phyloP scores from a whole-genome alignment of 1,139 yeast species.

The Debaryomyces subglobosus region DNA sequence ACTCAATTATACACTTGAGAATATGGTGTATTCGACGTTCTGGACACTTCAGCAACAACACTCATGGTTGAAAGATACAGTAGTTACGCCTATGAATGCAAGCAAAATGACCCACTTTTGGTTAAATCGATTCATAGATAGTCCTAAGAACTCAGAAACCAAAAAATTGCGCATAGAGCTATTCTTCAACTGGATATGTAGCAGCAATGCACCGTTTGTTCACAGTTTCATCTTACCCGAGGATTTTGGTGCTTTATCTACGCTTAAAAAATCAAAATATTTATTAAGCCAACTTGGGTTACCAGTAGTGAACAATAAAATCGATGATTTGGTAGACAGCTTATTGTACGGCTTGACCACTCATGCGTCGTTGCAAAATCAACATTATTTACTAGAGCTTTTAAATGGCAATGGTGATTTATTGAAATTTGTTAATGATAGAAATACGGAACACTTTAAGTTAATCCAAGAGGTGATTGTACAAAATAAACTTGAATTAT shows the following conservation, averaged over 20 bases:
- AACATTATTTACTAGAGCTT: constrained; percentile 8
- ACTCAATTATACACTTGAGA: constrained; percentile 39
- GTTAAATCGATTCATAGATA: constrained; percentile 35
- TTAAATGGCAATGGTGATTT: constrained; percentile 14
- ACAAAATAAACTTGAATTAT: constrained; percentile 14
- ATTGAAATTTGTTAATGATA: constrained; percentile 13
- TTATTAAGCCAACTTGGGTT: constrained; percentile 5
- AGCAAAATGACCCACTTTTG: constrained; percentile 41
- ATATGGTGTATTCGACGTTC: constrained; percentile 30
- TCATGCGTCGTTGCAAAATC: constrained; percentile 25
- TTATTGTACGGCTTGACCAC: constrained; percentile 38
- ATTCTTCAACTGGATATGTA: constrained; percentile 20
- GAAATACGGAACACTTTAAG: constrained; percentile 15
- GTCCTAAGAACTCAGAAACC: constrained; percentile 21
- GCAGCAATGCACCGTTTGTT: constrained; percentile 9
- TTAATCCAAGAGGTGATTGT: constrained; percentile 16
- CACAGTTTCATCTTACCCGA: constrained; percentile 9
- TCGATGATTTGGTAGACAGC: constrained; percentile 46
- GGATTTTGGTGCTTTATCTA: constrained; percentile 7
- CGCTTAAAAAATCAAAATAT: constrained; percentile 10
- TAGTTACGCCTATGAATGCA: constrained; percentile 38
- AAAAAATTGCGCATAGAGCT: constrained; percentile 26
- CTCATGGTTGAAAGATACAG: not conserved
- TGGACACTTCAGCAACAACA: constrained; percentile 17
- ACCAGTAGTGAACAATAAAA: constrained; percentile 21